These are phyloP conservation scores for Schizonepeta tenuifolia DNA, from an alignment of 257 asterid species.

Conservation along the genomic window DNA sequence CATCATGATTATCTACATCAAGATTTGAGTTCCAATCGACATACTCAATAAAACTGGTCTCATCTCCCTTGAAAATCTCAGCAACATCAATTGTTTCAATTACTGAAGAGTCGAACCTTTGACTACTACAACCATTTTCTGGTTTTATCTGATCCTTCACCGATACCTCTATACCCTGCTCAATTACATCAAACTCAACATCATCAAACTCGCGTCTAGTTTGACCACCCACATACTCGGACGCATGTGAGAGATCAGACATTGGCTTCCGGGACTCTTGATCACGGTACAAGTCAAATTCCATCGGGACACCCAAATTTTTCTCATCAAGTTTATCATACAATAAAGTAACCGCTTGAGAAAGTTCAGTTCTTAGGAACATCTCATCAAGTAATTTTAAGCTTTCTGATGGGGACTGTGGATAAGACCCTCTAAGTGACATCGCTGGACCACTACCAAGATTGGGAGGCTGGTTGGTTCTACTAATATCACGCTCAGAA, in stretches of 20 bases:
- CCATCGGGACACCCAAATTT: slow-evolving; percentile 36
- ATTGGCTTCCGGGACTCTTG: slow-evolving; percentile 29
- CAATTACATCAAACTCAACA: slow-evolving; percentile 39
- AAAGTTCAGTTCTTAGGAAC: slow-evolving; percentile 48
- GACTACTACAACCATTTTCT: slow-evolving; percentile 42
- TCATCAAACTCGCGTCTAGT: slow-evolving; percentile 40
- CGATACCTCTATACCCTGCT: slow-evolving; percentile 52
- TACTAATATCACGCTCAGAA: slow-evolving; percentile 39
- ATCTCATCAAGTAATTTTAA: slow-evolving; percentile 43
- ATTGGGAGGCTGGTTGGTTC: slow-evolving; percentile 25
- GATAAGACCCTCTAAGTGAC: slow-evolving; percentile 39
- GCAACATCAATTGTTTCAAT: slow-evolving; percentile 65
- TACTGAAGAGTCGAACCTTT: slow-evolving; percentile 41
- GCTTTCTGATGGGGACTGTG: slow-evolving; percentile 42
- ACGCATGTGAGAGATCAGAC: slow-evolving; percentile 31
- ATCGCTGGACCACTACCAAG: slow-evolving; percentile 30
- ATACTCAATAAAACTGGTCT: slow-evolving; percentile 38
- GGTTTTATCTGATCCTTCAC: slow-evolving; percentile 39
- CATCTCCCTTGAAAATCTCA: slow-evolving; percentile 57
- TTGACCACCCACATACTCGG: slow-evolving; percentile 36
- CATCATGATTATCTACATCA: slow-evolving; percentile 33
- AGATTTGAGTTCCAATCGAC: slow-evolving; percentile 39
- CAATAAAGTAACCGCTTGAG: slow-evolving; percentile 51
- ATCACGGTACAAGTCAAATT: slow-evolving; percentile 34
- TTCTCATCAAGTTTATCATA: slow-evolving; percentile 62